phyloP scores from a whole-genome alignment of 2,329 filamentous ascomycete species.

The Davidsoniella virescens region DNA sequence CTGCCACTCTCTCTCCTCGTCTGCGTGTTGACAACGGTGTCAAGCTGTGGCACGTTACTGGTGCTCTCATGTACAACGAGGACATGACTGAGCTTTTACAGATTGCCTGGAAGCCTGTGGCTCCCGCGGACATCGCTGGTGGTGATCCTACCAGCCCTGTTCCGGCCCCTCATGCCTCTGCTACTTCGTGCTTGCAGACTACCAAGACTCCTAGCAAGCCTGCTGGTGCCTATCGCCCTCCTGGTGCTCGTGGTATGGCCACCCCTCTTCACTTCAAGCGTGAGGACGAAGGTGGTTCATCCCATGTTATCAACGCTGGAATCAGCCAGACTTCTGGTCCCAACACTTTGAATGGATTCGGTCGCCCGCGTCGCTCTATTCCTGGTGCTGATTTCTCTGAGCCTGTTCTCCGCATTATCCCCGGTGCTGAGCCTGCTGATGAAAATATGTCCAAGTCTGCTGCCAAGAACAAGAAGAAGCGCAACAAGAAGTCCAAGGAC shows the following conservation, averaged over 20 bases:
- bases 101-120: constrained; percentile 70
- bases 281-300: constrained; percentile 88
- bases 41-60: constrained; percentile 84
- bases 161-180: constrained; percentile 68
- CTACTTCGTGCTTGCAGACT: constrained; percentile 63
- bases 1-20: constrained; percentile 90
- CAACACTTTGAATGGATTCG: constrained; percentile 68
- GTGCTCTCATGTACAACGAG: constrained; percentile 82
- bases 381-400: constrained; percentile 70
- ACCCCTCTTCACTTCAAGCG: constrained; percentile 94
- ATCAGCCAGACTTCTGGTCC: constrained; percentile 8
- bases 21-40: constrained; percentile 93
- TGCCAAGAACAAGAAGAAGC: constrained; percentile 97
- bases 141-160: constrained; percentile 58
- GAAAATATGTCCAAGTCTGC: constrained; percentile 69
- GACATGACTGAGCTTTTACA: constrained; percentile 92
- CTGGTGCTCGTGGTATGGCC: constrained; percentile 72
- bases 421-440: constrained; percentile 49
- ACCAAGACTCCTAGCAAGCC: constrained; percentile 93
- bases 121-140: constrained; percentile 38
- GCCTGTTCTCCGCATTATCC: constrained; percentile 51
- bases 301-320: constrained; percentile 69
- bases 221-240: constrained; percentile 89
- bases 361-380: constrained; percentile 55
- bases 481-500: constrained; percentile 77